Evolutionary conservation across 164 flowering plant species (phyloP), one percentile per base, ranked within the genome.

Genomic region (Sedum album): DNA sequence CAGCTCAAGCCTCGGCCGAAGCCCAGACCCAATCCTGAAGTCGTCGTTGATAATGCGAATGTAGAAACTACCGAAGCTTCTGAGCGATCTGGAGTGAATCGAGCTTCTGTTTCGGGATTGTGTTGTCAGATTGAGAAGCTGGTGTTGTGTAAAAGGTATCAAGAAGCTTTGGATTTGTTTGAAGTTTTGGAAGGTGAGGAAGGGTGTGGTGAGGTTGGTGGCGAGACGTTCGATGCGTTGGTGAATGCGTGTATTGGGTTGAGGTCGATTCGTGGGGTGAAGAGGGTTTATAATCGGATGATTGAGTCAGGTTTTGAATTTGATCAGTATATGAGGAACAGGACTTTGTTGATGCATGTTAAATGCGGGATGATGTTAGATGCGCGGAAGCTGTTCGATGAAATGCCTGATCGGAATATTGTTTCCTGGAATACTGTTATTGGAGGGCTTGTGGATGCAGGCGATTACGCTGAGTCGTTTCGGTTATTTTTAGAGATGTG

Each of bases 101-200:
- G 61, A 26, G 18, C 61, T 9, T 55, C 61, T 4, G 31, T 9
- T 25, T 55, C 61, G 31, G 72, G 76, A 33, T 31, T 83, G 31
- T 82, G 85, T 73, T 69, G 70, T 70, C 83, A 79, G 74, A 86
- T 84, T 38, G 86, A 86, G 77, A 82, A 81, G 70, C 60, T 83
- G 66, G 90, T 80, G 62, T 65, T 79, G 14, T 68, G 38, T 62
- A 76, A 67, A 21, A 79, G 76, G 71, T 79, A 73, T 67, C 65
- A 70, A 13, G 89, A 85, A 31, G 89, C 93, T 1, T 73, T 85
- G 18, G 86, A 86, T 53, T 72, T 84, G 76, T 86, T 88, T 70
- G 88, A 83, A 53, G 68, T 79, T 69, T 74, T 86, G 79, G 84
- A 78, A 64, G 11, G 65, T 36, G 72, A 77, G 55, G 78, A 76